Percentiles rank a stretch among this genome's conserved stretches.
These are phyloP conservation scores for Colletotrichum sojae DNA, from an alignment of 2,329 filamentous ascomycete species.

Conservation along the genomic window DNA sequence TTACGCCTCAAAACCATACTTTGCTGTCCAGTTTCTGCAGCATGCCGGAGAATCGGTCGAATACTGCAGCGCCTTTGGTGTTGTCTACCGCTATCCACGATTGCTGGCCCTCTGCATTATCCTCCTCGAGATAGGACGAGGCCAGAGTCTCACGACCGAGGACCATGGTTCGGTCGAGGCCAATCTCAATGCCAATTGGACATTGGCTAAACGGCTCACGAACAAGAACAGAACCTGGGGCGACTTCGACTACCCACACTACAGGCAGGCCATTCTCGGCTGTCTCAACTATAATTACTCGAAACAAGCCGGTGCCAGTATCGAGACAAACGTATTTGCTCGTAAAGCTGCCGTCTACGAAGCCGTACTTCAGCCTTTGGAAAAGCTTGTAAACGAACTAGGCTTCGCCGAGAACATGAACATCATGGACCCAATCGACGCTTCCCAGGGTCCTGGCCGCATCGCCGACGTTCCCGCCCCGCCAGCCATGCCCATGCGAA, in stretches of 20 bases:
- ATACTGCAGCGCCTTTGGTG: background rate
- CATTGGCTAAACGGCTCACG: background rate
- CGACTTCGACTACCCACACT: background rate
- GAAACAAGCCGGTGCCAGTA: background rate
- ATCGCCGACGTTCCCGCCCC: background rate
- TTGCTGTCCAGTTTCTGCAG: background rate
- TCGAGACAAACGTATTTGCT: background rate
- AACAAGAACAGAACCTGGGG: background rate
- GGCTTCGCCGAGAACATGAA: background rate
- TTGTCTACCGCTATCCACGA: background rate
- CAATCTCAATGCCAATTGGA: background rate
- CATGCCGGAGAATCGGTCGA: background rate
- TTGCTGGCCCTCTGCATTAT: background rate
- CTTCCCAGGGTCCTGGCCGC: background rate
- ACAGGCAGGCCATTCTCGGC: background rate
- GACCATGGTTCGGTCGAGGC: background rate
- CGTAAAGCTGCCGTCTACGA: background rate
- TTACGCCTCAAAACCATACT: background rate
- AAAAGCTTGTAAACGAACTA: background rate
- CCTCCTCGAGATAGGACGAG: background rate
- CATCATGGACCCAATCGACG: background rate
- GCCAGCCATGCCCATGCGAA: background rate
- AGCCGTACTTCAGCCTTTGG: background rate
- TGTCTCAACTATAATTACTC: background rate
- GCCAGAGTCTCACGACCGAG: background rate